These are phyloP conservation scores for Melanomma pulvis-pyrius DNA, from an alignment of 495 filamentous ascomycete genomes.

Conservation along the genomic window DNA sequence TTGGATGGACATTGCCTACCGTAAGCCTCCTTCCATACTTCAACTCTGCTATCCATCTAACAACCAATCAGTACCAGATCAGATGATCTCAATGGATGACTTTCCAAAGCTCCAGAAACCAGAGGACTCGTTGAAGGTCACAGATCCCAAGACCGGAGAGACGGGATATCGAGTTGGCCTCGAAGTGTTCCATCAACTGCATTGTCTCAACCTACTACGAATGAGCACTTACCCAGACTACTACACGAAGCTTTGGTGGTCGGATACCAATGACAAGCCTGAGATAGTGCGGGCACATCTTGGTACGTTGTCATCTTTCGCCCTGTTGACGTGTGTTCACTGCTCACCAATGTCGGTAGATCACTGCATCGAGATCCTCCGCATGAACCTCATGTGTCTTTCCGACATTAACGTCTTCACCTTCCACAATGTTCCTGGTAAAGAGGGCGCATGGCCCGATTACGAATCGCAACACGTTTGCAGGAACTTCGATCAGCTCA, in stretches of 20 bases:
- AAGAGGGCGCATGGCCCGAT: conserved; percentile 50
- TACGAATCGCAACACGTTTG: conserved; percentile 54
- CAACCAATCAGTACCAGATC: conserved; percentile 41
- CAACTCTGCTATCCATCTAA: background rate
- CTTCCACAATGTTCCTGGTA: conserved; percentile 48
- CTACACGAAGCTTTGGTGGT: conserved; percentile 46
- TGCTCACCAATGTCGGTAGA: conserved; percentile 33
- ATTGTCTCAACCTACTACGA: conserved; percentile 57
- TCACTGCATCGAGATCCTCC: conserved; percentile 56
- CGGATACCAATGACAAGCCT: conserved; percentile 36
- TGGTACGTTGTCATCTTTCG: conserved; percentile 32
- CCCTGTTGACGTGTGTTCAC: background rate
- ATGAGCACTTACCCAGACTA: conserved; percentile 56
- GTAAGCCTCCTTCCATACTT: background rate
- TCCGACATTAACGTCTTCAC: conserved; percentile 56
- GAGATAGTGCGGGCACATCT: conserved; percentile 43
- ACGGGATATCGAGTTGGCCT: conserved; percentile 56
- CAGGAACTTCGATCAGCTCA: conserved; percentile 54
- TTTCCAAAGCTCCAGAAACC: conserved; percentile 53
- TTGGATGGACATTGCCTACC: conserved; percentile 28
- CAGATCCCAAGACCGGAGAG: conserved; percentile 53
- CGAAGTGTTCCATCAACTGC: conserved; percentile 62
- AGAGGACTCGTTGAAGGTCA: conserved; percentile 50
- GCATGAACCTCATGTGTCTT: conserved; percentile 56
- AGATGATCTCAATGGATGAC: conserved; percentile 56